Evolutionary conservation across 2,329 filamentous ascomycete species (phyloP).

Genomic region (Fusarium sp.): DNA sequence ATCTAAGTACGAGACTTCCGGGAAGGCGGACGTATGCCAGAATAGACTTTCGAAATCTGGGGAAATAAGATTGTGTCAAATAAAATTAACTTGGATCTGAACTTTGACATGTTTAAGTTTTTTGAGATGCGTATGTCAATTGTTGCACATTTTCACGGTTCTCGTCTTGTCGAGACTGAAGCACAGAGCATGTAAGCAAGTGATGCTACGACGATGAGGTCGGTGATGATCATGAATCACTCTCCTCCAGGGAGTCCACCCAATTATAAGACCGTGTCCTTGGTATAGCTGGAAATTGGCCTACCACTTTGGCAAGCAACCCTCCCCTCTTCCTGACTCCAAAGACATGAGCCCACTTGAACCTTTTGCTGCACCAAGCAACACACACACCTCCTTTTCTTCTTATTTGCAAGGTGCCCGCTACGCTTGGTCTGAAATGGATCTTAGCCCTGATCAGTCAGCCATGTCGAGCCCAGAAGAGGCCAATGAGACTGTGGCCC

Average conservation of each 20-base stretch:
- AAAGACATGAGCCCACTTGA: background rate
- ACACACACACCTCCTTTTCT: background rate
- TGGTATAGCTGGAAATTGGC: background rate
- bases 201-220: background rate
- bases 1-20: background rate
- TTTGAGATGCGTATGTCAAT: background rate
- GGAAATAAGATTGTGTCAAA: background rate
- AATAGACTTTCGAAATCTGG: background rate
- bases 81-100: background rate
- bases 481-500: background rate
- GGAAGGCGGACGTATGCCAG: too few species aligned
- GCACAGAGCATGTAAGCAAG: background rate
- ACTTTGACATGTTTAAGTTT: background rate
- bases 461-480: background rate
- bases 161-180: background rate
- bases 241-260: background rate
- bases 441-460: background rate
- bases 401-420: background rate
- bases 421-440: background rate
- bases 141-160: background rate
- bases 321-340: background rate
- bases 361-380: background rate
- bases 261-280: background rate
- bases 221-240: background rate
- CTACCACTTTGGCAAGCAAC: background rate